Conservation (phyloP, 805 yeast genomes). For the Sugiyamaella floridensis region DNA sequence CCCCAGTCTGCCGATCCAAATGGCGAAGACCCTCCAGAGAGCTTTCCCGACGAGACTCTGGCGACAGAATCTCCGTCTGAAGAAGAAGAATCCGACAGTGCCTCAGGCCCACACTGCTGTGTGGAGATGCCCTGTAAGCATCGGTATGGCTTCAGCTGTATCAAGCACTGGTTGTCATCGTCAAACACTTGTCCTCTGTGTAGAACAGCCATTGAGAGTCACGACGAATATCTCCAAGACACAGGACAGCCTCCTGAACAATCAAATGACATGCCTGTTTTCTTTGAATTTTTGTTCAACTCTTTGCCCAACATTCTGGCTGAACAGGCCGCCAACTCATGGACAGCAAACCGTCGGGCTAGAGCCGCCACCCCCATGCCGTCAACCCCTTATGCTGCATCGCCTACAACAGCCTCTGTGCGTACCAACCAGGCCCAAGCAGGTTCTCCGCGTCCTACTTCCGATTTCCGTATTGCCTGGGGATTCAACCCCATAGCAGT, state of each 20-base stretch:
- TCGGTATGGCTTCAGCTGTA: constrained; percentile 77
- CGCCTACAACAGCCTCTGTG: background rate
- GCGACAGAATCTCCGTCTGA: background rate
- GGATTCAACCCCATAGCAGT: background rate
- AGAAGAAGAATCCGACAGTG: background rate
- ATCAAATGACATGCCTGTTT: constrained; percentile 6
- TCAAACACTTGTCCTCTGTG: constrained; percentile 84
- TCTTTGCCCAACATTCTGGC: constrained; percentile 8
- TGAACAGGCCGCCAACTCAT: background rate
- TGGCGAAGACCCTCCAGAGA: constrained; percentile 12
- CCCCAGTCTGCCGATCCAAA: background rate
- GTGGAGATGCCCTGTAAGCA: constrained; percentile 80
- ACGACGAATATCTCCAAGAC: constrained; percentile 20
- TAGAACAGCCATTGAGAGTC: constrained; percentile 47
- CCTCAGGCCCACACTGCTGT: background rate
- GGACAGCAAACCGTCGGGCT: background rate
- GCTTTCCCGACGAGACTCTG: constrained; percentile 5
- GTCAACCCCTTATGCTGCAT: too few species aligned
- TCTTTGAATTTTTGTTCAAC: constrained; percentile 18
- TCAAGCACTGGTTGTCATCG: constrained; percentile 71
- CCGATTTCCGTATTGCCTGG: background rate
- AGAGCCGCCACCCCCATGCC: too few species aligned
- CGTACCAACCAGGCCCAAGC: background rate
- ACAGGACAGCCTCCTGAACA: constrained; percentile 19
- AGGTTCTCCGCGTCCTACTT: background rate